These are phyloP conservation scores for Heritiera fomes DNA, from an alignment of 345 rosid species.

Conservation along the genomic window DNA sequence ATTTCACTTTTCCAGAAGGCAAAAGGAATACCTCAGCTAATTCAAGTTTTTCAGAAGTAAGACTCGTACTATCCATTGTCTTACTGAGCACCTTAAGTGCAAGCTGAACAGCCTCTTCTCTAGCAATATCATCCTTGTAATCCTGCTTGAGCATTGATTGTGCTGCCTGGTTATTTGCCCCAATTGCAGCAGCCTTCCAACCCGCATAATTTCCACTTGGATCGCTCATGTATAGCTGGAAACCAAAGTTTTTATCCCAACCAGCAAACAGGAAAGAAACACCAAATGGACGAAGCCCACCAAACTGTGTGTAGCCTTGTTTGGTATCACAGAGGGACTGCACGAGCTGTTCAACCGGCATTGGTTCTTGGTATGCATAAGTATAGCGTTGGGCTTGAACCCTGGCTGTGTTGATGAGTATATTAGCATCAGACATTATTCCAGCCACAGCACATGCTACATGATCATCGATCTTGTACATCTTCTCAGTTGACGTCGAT, in stretches of 20 bases:
- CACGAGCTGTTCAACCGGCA: conserved; percentile 96
- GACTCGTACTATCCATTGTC: conserved; percentile 97
- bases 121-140: conserved; percentile 80
- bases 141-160: conserved; percentile 96
- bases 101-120: conserved; percentile 53
- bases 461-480: conserved; percentile 98
- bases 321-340: conserved; percentile 96
- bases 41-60: conserved; percentile 90
- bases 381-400: conserved; percentile 95
- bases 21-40: conserved; percentile 75
- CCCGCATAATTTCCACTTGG: conserved; percentile 96
- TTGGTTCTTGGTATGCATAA: conserved; percentile 87
- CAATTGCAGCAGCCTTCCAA: conserved; percentile 96
- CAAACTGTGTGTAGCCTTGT: conserved; percentile 95
- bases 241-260: conserved; percentile 91
- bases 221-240: conserved; percentile 94
- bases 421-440: conserved; percentile 97
- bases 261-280: conserved; percentile 94
- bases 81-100: conserved; percentile 89
- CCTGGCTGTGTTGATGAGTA: conserved; percentile 88
- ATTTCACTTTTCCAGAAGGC: conserved; percentile 80
- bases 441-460: conserved; percentile 98
- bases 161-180: conserved; percentile 95
- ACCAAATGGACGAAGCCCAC: conserved; percentile 96
- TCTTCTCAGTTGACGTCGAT: conserved; percentile 85